Percentiles rank a stretch among this genome's conserved stretches.
Conservation (phyloP, 2,329 filamentous ascomycete species). For the Hypoxylon sp. region DNA sequence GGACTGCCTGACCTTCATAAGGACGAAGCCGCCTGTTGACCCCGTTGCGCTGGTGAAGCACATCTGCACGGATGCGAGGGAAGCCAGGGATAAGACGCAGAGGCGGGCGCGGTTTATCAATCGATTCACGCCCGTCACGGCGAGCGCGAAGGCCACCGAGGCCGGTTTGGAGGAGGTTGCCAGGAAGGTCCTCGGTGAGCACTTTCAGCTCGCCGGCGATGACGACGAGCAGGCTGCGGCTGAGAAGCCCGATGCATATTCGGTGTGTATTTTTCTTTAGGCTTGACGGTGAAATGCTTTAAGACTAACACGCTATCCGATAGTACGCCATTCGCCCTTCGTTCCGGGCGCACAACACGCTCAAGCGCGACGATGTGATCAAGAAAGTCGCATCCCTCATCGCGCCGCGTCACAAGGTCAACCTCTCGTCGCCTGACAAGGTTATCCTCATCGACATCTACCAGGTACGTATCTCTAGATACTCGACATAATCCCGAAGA, state of each 20-base stretch:
- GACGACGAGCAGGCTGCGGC: conserved; percentile 37
- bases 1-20: conserved; percentile 74
- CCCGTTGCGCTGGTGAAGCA: conserved; percentile 65
- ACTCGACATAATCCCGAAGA: not conserved
- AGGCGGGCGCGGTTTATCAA: conserved; percentile 70
- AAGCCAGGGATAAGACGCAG: conserved; percentile 56
- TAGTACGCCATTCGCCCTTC: conserved; percentile 89
- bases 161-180: conserved; percentile 76
- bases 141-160: conserved; percentile 73
- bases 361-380: conserved; percentile 78
- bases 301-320: conserved; percentile 29
- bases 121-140: conserved; percentile 65
- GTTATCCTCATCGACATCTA: conserved; percentile 85
- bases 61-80: conserved; percentile 68
- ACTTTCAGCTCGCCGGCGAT: conserved; percentile 66
- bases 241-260: conserved; percentile 46
- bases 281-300: not conserved
- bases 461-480: conserved; percentile 65
- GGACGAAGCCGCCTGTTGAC: conserved; percentile 66
- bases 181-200: conserved; percentile 69
- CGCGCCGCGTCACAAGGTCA: conserved; percentile 77
- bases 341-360: conserved; percentile 76
- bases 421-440: conserved; percentile 81
- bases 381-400: conserved; percentile 76
- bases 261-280: conserved; percentile 56